Conservation (phyloP, 768 basidiomycete genomes). For the Boletus rufocinnamomeus region DNA sequence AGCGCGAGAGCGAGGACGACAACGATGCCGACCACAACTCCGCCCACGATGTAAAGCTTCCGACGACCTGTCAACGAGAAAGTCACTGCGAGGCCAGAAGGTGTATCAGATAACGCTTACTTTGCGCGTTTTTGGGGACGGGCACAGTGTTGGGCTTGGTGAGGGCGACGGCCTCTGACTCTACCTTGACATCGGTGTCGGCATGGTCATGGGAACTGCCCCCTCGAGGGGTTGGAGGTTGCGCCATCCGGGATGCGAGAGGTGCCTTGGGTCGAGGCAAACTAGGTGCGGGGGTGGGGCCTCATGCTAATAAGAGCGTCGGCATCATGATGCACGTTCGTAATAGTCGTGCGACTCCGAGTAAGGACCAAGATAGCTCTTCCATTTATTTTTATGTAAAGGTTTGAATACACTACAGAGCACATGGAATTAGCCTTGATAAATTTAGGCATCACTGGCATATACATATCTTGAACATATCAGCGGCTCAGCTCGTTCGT, state of each 20-base stretch:
- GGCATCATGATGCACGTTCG: conserved; percentile 17
- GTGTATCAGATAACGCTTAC: conserved; percentile 10
- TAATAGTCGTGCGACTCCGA: neutral
- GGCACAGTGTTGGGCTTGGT: neutral
- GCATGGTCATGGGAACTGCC: conserved; percentile 7
- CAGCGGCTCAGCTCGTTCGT: neutral
- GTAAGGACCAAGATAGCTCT: neutral
- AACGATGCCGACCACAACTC: conserved; percentile 12
- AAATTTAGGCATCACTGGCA: neutral
- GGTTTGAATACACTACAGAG: neutral
- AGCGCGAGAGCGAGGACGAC: conserved; percentile 27
- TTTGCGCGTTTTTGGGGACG: neutral
- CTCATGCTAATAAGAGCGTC: conserved; percentile 7
- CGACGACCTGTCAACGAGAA: conserved; percentile 20
- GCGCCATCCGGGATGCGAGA: conserved; percentile 11
- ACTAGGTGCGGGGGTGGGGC: neutral
- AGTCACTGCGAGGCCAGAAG: neutral
- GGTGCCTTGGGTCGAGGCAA: neutral
- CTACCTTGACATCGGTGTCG: conserved; percentile 1
- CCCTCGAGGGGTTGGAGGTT: neutral
- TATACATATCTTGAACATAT: neutral
- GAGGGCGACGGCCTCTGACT: conserved; percentile 2
- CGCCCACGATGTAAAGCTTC: conserved; percentile 20
- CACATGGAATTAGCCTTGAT: neutral
- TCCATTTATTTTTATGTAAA: neutral